Base-by-base conservation (phyloP, 2,329 filamentous ascomycete species). In the Ramularia collo-cygni region DNA sequence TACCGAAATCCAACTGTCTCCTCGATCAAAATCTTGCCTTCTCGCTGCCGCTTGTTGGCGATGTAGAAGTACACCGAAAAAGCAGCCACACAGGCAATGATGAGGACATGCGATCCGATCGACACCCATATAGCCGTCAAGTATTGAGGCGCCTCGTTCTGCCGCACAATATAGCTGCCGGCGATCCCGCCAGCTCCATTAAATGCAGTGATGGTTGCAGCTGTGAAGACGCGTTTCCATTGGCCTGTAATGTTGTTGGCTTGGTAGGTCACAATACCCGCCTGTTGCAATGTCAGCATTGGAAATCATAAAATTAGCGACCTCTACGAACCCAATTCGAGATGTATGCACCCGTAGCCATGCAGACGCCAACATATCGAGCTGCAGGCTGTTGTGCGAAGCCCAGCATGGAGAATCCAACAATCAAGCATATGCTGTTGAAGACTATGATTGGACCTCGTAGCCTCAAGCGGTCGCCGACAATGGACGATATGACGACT, bases 311-410 rank as follows among this genome's bases (percentile, higher is more conserved):
- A 6, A 24, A 6, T 24, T 10, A 10, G 10, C 6, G 21, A 24
- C 10, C 6, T 24, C 6, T 24, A 10, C 21, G 10, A 6, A 24
- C 21, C 79, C 79, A 83, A 47, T 84, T 84, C 3, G 74, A 76
- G 3, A 83, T 71, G 47, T 83, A 83, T 1, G 79, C 78, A 0
- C 80, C 80, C 0, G 79, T 83, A 0, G 79, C 77, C 2, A 84
- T 67, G 57, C 74, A 82, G 0, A 76, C 77, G 7, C 79, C 80
- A 19, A 80, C 64, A 47, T 83, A 83, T 34, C 80, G 72, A 3
- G 78, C 76, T 0, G 75, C 67, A 37, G 80, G 72, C 40, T 79
- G 70, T 10, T 65, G 61, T 0, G 72, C 65, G 54, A 83, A 79
- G 2, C 79, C 79, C 3, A 83, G 67, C 73, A 83, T 77, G 47